Conservation (phyloP, 1,139 yeast species). For the Torulaspora pretoriensis region DNA sequence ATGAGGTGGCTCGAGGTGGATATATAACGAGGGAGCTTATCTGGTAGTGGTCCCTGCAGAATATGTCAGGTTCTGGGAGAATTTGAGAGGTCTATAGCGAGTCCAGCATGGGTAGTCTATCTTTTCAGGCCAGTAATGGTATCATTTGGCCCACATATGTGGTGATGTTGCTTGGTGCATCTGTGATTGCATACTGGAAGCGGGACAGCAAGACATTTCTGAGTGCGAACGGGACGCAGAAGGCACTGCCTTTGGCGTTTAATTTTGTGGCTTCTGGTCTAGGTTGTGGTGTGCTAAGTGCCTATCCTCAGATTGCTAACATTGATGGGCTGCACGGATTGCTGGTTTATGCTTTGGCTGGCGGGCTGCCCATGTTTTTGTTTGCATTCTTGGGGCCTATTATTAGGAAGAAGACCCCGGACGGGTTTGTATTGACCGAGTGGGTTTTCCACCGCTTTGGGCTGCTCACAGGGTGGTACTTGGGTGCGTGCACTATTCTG, state of each 20-base stretch:
- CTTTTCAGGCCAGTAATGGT: slow-evolving; percentile 62
- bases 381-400: slow-evolving; percentile 82
- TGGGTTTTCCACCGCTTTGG: slow-evolving; percentile 90
- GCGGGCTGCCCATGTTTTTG: slow-evolving; percentile 77
- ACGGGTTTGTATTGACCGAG: slow-evolving; percentile 90
- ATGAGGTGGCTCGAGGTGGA: slow-evolving; percentile 1
- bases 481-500: slow-evolving; percentile 76
- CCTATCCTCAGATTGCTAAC: slow-evolving; percentile 84
- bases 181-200: slow-evolving; percentile 53
- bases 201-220: slow-evolving; percentile 52
- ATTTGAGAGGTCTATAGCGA: background rate
- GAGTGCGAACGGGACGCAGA: slow-evolving; percentile 74
- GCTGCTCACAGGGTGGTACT: slow-evolving; percentile 60
- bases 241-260: slow-evolving; percentile 74
- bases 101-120: slow-evolving; percentile 32
- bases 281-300: slow-evolving; percentile 86
- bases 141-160: slow-evolving; percentile 73
- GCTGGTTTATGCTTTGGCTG: slow-evolving; percentile 73
- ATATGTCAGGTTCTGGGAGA: background rate
- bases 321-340: slow-evolving; percentile 84
- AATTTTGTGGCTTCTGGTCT: slow-evolving; percentile 89
- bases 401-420: slow-evolving; percentile 74
- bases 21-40: background rate
- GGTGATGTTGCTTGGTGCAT: slow-evolving; percentile 56
- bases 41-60: background rate